Conservation (phyloP, 345 rosid genomes). For the Aegle marmelos region DNA sequence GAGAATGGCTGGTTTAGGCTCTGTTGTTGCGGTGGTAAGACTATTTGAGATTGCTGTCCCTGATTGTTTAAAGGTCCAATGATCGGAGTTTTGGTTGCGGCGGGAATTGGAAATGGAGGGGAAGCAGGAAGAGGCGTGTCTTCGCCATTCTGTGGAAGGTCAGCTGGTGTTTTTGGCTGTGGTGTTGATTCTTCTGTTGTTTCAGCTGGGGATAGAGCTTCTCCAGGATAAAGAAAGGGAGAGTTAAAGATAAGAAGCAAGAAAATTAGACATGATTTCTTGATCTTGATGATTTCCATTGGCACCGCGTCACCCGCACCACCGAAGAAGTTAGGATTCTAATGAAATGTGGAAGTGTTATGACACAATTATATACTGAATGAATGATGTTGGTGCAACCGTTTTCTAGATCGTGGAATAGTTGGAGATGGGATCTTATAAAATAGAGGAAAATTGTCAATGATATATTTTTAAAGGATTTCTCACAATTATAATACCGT, state of each 20-base stretch:
- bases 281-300: constrained; percentile 20
- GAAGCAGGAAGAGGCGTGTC: constrained; percentile 7
- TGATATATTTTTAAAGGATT: too few species aligned
- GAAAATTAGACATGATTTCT: constrained; percentile 19
- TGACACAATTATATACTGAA: constrained; percentile 6
- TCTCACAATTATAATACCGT: too few species aligned
- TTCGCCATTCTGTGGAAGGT: not conserved
- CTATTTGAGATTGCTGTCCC: constrained; percentile 22
- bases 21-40: constrained; percentile 32
- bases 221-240: constrained; percentile 18
- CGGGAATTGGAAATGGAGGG: constrained; percentile 12
- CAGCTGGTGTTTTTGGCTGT: not conserved
- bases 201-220: not conserved
- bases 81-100: not conserved
- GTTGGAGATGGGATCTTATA: constrained; percentile 6
- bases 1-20: constrained; percentile 34
- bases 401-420: constrained; percentile 11
- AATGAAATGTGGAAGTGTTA: not conserved
- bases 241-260: constrained; percentile 23
- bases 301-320: not conserved
- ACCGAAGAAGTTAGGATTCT: not conserved
- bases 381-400: not conserved
- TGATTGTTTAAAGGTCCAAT: constrained; percentile 11
- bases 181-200: not conserved
- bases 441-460: too few species aligned